Percentiles rank a stretch among this genome's conserved stretches.
phyloP scores from a whole-genome alignment of 2,329 filamentous ascomycete genomes.

The Lasiodiplodia citricola region DNA sequence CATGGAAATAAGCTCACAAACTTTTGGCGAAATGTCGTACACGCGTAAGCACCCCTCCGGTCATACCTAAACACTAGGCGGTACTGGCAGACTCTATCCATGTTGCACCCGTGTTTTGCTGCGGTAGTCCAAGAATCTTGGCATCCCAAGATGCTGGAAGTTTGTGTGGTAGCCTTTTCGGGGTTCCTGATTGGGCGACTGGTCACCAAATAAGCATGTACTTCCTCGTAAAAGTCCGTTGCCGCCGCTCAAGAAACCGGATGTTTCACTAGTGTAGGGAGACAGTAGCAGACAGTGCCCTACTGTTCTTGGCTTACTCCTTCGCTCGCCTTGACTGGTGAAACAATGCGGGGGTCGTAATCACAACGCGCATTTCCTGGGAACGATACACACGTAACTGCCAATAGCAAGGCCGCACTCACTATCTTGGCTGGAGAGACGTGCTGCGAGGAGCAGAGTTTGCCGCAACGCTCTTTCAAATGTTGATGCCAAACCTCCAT shows the following conservation, averaged over 20 bases:
- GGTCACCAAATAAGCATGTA: neutral
- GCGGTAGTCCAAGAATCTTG: slow-evolving; percentile 1
- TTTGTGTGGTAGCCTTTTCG: neutral
- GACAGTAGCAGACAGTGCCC: neutral
- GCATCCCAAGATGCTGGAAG: neutral
- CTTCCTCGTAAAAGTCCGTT: neutral
- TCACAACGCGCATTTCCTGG: neutral
- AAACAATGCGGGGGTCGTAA: slow-evolving; percentile 1
- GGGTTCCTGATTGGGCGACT: neutral
- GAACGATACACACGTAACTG: neutral
- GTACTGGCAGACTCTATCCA: neutral
- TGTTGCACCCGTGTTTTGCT: slow-evolving; percentile 15
- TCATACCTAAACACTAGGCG: neutral
- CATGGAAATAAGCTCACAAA: neutral
- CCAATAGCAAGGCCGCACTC: neutral
- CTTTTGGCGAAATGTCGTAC: neutral
- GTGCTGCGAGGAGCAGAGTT: too few relatives aligned
- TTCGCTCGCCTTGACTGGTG: neutral
- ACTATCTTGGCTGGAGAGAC: too few relatives aligned
- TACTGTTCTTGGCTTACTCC: neutral
- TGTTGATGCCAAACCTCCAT: neutral
- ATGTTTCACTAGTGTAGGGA: slow-evolving; percentile 11
- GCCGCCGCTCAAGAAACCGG: neutral
- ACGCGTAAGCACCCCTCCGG: neutral
- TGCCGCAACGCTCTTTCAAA: neutral